Base-by-base conservation (phyloP, 495 filamentous ascomycete genomes). In the Aspergillus indologenus region DNA sequence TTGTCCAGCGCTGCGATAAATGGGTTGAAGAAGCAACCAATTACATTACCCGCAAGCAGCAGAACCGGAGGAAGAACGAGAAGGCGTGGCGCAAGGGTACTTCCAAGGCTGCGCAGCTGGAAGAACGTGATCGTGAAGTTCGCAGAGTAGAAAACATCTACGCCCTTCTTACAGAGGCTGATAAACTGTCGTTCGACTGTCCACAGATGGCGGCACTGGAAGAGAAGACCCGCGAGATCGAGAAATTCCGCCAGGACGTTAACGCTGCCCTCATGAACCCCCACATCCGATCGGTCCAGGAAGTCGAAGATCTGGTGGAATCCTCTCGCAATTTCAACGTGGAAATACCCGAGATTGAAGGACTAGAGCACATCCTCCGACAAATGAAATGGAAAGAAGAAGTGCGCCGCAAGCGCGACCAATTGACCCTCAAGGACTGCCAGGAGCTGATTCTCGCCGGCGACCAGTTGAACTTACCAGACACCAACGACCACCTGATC, bases 1-100 rank as follows among this genome's bases (percentile, higher is more conserved):
- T 93, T 77, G 94, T 98, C 71, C 90, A 95, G 64, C 87, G 88
- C 64, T 96, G 92, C 77, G 94, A 96, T 74, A 92, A 96, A 71
- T 96, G 95, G 90, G 91, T 97, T 61, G 94, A 99, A 61, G 93
- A 97, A 75, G 94, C 94, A 58, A 91, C 89, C 61, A 96, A 91
- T 71, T 99, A 94, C 80, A 96, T 93, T 63, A 92, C 92, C 60
- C 89, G 94, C 51, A 99, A 99, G 77, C 94, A 98, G 76, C 93
- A 97, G 74, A 96, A 96, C 71, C 88, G 94, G 65, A 91, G 94
- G 59, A 99, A 99, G 76, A 97, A 90, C 72, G 92, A 97, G 67
- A 95, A 93, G 69, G 87, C 84, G 31, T 96, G 90, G 90, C 90
- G 90, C 62, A 87, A 82, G 68, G 84, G 85, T 58, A 88, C 84